phyloP scores from a whole-genome alignment of 371 early-diverging fungal species.

The Actinomortierella ambigua region DNA sequence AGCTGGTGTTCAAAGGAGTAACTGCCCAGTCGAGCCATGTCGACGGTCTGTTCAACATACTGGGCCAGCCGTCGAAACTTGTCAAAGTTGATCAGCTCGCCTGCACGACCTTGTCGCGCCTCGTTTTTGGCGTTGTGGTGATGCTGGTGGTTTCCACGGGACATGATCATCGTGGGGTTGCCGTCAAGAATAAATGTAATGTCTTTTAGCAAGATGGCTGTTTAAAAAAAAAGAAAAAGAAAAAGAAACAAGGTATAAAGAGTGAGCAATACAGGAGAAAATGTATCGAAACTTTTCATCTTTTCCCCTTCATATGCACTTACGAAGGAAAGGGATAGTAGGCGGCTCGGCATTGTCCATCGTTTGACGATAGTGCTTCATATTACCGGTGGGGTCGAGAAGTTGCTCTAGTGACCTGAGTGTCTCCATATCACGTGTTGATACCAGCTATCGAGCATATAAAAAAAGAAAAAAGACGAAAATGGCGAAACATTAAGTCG shows the following conservation, averaged over 20 bases:
- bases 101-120: background rate
- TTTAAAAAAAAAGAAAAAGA: background rate
- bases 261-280: background rate
- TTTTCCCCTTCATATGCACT: constrained; percentile 3
- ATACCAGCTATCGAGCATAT: constrained; percentile 20
- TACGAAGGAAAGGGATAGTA: constrained; percentile 57
- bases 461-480: no score
- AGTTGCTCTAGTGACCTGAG: constrained; percentile 48
- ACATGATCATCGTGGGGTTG: constrained; percentile 46
- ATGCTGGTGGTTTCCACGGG: constrained; percentile 2
- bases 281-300: background rate
- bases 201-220: constrained; percentile 59
- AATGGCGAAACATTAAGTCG: no score
- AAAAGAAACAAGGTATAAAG: background rate
- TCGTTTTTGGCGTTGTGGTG: background rate
- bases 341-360: constrained; percentile 41
- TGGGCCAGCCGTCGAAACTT: constrained; percentile 50
- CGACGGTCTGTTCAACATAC: constrained; percentile 44
- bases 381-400: constrained; percentile 54
- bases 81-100: constrained; percentile 55
- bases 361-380: constrained; percentile 51
- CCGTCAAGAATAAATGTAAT: constrained; percentile 61
- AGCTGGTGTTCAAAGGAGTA: constrained; percentile 44
- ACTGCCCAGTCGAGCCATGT: constrained; percentile 28
- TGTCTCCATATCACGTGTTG: constrained; percentile 36